Conservation (phyloP, 2,329 filamentous ascomycete species). For the Leptosphaerulina australis region DNA sequence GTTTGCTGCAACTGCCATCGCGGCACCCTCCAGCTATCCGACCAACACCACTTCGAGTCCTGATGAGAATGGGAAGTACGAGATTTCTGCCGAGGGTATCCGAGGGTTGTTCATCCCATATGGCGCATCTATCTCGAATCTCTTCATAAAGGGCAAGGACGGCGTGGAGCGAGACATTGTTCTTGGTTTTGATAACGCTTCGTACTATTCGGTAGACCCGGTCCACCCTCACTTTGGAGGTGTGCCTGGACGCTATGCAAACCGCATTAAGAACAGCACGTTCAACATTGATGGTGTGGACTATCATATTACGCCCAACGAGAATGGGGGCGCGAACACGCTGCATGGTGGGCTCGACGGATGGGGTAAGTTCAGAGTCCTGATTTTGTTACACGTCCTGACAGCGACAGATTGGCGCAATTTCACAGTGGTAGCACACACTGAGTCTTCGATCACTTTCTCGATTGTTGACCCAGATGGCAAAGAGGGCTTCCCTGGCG, state of each 20-base stretch:
- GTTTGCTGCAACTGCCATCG: slow-evolving; percentile 35
- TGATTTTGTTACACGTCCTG: not conserved
- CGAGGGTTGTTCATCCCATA: slow-evolving; percentile 74
- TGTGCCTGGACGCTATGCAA: slow-evolving; percentile 78
- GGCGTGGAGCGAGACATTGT: slow-evolving; percentile 74
- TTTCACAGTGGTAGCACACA: slow-evolving; percentile 75
- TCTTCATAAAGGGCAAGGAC: slow-evolving; percentile 72
- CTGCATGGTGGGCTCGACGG: slow-evolving; percentile 73
- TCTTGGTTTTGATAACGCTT: slow-evolving; percentile 76
- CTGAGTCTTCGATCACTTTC: slow-evolving; percentile 73
- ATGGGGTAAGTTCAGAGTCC: slow-evolving; percentile 57
- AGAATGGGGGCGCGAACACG: slow-evolving; percentile 60
- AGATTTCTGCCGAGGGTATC: slow-evolving; percentile 70
- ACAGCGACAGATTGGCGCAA: slow-evolving; percentile 63
- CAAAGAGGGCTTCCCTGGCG: slow-evolving; percentile 77
- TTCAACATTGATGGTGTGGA: slow-evolving; percentile 69
- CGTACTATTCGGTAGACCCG: slow-evolving; percentile 68
- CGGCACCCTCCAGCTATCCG: slow-evolving; percentile 33
- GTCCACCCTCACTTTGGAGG: slow-evolving; percentile 74
- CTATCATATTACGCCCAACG: slow-evolving; percentile 68
- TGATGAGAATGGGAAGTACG: slow-evolving; percentile 66
- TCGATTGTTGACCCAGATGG: slow-evolving; percentile 74
- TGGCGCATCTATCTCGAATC: slow-evolving; percentile 73
- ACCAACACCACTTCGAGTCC: slow-evolving; percentile 37
- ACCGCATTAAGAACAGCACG: slow-evolving; percentile 78